phyloP scores from a whole-genome alignment of 2,329 filamentous ascomycete genomes.

The Aspergillus ibericus region DNA sequence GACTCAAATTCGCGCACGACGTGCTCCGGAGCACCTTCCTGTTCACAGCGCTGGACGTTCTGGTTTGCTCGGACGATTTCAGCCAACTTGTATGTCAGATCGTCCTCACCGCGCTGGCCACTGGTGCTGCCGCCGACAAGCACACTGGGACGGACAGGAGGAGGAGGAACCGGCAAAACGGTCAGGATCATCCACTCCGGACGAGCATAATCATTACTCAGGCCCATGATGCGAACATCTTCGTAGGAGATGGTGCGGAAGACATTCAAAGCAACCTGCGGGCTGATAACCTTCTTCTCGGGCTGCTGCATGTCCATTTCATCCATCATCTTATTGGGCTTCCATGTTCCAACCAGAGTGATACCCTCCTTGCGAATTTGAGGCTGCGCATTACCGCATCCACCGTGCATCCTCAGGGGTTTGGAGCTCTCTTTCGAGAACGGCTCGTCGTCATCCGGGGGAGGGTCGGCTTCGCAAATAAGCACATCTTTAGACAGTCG shows the following conservation, averaged over 20 bases:
- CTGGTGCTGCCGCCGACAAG: constrained; percentile 93
- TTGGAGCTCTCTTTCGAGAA: constrained; percentile 64
- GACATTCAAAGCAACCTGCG: constrained; percentile 80
- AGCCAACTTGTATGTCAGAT: constrained; percentile 98
- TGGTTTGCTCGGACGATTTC: constrained; percentile 98
- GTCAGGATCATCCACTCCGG: constrained; percentile 99
- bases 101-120: constrained; percentile 93
- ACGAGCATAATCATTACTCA: constrained; percentile 91
- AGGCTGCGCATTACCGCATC: constrained; percentile 89
- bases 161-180: constrained; percentile 90
- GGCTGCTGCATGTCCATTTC: constrained; percentile 61
- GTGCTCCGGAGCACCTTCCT: constrained; percentile 88
- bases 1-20: constrained; percentile 88
- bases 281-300: constrained; percentile 79
- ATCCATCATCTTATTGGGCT: constrained; percentile 72
- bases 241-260: constrained; percentile 80
- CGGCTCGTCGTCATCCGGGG: constrained; percentile 65
- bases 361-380: constrained; percentile 84
- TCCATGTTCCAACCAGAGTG: constrained; percentile 76
- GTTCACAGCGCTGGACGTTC: constrained; percentile 86
- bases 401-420: constrained; percentile 67
- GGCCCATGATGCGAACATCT: constrained; percentile 81
- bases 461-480: constrained; percentile 77
- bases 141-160: constrained; percentile 93
- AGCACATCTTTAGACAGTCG: constrained; percentile 85